These are phyloP conservation scores for Candida tammaniensis DNA, from an alignment of 805 yeast genomes.

Conservation along the genomic window DNA sequence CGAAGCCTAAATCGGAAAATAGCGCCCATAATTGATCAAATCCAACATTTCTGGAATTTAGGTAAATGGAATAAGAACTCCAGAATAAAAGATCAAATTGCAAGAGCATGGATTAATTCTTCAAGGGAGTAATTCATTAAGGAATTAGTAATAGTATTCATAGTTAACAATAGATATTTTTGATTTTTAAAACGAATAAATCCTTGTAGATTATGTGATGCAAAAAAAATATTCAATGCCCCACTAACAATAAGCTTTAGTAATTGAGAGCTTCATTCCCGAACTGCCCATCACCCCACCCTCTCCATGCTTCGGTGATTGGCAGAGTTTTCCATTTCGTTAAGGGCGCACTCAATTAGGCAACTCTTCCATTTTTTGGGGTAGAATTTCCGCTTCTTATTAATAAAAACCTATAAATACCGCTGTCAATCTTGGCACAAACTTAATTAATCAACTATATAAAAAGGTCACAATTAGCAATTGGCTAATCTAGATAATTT, in stretches of 20 bases:
- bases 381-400: slow-evolving; percentile 4
- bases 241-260: no score
- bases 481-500: background rate
- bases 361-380: slow-evolving; percentile 6
- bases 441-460: background rate
- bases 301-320: no score
- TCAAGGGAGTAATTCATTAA: no score
- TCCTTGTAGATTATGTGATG: no score
- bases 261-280: no score
- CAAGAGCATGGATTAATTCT: slow-evolving; percentile 50
- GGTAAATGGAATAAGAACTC: slow-evolving; percentile 57
- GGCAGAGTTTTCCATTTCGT: no score
- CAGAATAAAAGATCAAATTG: slow-evolving; percentile 49
- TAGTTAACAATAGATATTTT: no score
- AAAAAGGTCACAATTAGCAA: background rate
- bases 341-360: slow-evolving; percentile 6
- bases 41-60: slow-evolving; percentile 65
- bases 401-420: slow-evolving; percentile 1
- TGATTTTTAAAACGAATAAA: no score
- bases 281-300: no score
- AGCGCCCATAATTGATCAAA: slow-evolving; percentile 21
- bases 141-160: no score
- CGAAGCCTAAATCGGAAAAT: slow-evolving; percentile 19
- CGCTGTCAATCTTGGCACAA: background rate
- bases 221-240: no score